Evolutionary conservation across 2,329 filamentous ascomycete species (phyloP).

Genomic region (Neofusicoccum sp.): DNA sequence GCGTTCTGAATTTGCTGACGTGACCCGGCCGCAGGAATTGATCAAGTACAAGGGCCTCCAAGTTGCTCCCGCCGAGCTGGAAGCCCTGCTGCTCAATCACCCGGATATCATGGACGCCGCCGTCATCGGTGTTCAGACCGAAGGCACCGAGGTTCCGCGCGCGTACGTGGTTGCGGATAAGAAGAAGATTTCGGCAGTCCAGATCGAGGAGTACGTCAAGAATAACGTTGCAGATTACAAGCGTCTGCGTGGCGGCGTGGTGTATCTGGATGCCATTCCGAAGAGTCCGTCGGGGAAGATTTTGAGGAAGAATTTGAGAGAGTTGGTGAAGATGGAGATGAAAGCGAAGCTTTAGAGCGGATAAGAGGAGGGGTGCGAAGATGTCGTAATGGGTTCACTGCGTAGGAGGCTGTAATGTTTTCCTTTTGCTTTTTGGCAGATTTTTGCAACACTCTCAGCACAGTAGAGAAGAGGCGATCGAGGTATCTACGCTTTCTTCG

Average conservation of each 20-base stretch:
- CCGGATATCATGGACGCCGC: constrained; percentile 44
- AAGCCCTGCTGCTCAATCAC: constrained; percentile 45
- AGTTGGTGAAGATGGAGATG: constrained; percentile 31
- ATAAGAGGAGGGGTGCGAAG: too few relatives aligned
- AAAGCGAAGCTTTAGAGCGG: constrained; percentile 27
- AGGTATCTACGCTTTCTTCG: too few relatives aligned
- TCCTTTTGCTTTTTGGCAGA: too few relatives aligned
- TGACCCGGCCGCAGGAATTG: constrained; percentile 38
- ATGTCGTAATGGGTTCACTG: too few relatives aligned
- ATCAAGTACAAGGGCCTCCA: constrained; percentile 53
- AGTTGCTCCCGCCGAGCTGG: constrained; percentile 50
- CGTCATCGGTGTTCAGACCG: constrained; percentile 45
- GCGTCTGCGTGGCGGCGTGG: constrained; percentile 37
- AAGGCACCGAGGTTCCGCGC: constrained; percentile 40
- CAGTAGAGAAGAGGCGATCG: too few relatives aligned
- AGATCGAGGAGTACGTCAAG: constrained; percentile 36
- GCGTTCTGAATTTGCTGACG: too few relatives aligned
- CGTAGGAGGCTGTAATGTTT: too few relatives aligned
- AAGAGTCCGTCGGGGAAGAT: constrained; percentile 39
- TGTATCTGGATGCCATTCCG: constrained; percentile 36
- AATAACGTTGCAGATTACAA: constrained; percentile 34
- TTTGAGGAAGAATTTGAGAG: constrained; percentile 36
- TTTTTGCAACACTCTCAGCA: too few relatives aligned
- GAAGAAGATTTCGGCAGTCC: constrained; percentile 28
- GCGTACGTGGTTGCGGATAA: constrained; percentile 44